Conservation (phyloP, 2,329 filamentous ascomycete species). For the Fusarium citri region DNA sequence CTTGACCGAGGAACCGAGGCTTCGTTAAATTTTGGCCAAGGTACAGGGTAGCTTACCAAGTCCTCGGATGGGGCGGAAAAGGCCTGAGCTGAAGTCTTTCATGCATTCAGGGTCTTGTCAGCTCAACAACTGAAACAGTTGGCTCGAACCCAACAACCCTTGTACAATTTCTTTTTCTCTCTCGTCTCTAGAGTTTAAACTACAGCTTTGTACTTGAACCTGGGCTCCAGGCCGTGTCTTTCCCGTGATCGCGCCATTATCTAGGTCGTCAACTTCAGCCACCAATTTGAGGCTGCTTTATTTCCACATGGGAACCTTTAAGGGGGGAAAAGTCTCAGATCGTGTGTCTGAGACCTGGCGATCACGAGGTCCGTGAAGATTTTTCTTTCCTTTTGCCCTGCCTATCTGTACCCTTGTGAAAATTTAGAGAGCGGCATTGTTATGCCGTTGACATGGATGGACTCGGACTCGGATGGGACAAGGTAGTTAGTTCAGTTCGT, state of each 20-base stretch:
- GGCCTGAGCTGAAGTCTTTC: neutral
- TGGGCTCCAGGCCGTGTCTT: constrained; percentile 9
- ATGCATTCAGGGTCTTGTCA: constrained; percentile 6
- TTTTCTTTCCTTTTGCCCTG: neutral
- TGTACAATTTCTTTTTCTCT: constrained; percentile 11
- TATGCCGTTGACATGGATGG: neutral
- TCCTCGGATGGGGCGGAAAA: neutral
- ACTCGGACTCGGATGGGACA: neutral
- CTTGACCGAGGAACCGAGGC: neutral
- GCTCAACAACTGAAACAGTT: constrained; percentile 28
- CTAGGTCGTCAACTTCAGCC: neutral
- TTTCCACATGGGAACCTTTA: constrained; percentile 21
- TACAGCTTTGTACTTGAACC: neutral
- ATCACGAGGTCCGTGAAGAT: constrained; percentile 2
- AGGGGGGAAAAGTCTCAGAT: constrained; percentile 29
- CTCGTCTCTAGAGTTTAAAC: neutral
- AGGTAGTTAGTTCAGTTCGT: constrained; percentile 1
- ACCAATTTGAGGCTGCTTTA: neutral
- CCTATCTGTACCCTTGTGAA: neutral
- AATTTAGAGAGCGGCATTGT: neutral
- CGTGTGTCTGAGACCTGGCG: constrained; percentile 25
- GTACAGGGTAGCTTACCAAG: constrained; percentile 3
- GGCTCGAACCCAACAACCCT: constrained; percentile 1
- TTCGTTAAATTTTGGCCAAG: neutral
- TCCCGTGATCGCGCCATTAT: constrained; percentile 30